A percentile compares a stretch with the other conserved stretches of the same genome.
These are phyloP conservation scores for Podaxis sp. DNA, from an alignment of 768 basidiomycete species.

Conservation along the genomic window DNA sequence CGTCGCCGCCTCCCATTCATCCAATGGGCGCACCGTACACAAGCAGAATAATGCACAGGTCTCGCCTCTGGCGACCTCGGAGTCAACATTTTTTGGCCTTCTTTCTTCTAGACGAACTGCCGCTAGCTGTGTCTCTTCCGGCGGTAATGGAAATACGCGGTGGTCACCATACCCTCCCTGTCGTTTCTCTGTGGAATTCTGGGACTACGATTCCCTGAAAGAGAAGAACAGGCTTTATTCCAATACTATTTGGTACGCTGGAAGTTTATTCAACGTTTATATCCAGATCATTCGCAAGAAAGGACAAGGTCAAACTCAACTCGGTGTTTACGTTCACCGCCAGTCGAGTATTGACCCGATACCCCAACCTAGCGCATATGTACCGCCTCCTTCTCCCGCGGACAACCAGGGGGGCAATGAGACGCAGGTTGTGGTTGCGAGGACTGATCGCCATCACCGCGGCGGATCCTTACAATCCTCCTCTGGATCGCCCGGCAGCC, in stretches of 20 bases:
- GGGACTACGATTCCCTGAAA: constrained; percentile 76
- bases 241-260: constrained; percentile 88
- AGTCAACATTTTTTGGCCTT: constrained; percentile 67
- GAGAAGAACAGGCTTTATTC: constrained; percentile 86
- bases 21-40: constrained; percentile 16
- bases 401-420: neutral
- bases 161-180: constrained; percentile 80
- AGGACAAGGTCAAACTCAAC: constrained; percentile 48
- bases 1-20: constrained; percentile 25
- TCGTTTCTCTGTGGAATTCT: constrained; percentile 89
- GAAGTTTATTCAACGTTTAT: constrained; percentile 86
- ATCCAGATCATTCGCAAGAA: constrained; percentile 89
- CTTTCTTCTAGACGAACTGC: constrained; percentile 43
- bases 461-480: constrained; percentile 12
- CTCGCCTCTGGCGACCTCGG: constrained; percentile 28
- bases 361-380: constrained; percentile 66
- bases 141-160: constrained; percentile 43
- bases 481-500: constrained; percentile 21
- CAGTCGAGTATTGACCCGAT: constrained; percentile 81
- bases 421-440: neutral
- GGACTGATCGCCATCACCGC: constrained; percentile 6
- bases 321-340: constrained; percentile 88
- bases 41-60: constrained; percentile 11
- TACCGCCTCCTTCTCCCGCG: constrained; percentile 17
- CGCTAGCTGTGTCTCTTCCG: constrained; percentile 39